Evolutionary conservation across 331 rosid species (phyloP).

Genomic region (Quercus phellos): DNA sequence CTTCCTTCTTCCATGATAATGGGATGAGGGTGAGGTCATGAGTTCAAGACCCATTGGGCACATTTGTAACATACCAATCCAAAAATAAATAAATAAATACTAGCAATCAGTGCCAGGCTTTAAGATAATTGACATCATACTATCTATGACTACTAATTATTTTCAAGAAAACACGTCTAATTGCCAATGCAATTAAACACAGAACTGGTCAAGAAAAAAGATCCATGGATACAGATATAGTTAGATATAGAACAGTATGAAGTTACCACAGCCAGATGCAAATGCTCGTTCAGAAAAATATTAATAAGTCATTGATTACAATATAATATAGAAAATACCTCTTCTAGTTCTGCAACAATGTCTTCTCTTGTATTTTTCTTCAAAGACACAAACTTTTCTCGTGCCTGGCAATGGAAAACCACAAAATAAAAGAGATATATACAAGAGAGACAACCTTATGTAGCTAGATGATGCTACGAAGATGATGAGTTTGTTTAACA

Average conservation of each 20-base stretch:
- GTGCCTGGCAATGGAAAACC: conserved; percentile 49
- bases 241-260: too few relatives aligned
- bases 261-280: background rate
- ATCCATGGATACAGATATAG: background rate
- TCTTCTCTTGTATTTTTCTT: conserved; percentile 88
- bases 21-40: too few relatives aligned
- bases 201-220: background rate
- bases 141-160: background rate
- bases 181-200: background rate
- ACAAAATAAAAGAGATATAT: conserved; percentile 1
- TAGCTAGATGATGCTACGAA: too few relatives aligned
- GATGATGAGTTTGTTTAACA: too few relatives aligned
- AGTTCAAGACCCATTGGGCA: too few relatives aligned
- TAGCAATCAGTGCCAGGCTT: background rate
- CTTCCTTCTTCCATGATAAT: too few relatives aligned
- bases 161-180: background rate
- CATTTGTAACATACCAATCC: too few relatives aligned
- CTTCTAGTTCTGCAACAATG: conserved; percentile 79
- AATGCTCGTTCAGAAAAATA: background rate
- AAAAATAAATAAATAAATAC: background rate
- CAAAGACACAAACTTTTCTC: conserved; percentile 85
- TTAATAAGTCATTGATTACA: conserved; percentile 17
- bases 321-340: conserved; percentile 48
- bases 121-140: too few relatives aligned
- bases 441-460: background rate